Evolutionary conservation across 768 basidiomycete species (phyloP), one percentile per base, ranked within the genome.

Genomic region (Galerina marginata): DNA sequence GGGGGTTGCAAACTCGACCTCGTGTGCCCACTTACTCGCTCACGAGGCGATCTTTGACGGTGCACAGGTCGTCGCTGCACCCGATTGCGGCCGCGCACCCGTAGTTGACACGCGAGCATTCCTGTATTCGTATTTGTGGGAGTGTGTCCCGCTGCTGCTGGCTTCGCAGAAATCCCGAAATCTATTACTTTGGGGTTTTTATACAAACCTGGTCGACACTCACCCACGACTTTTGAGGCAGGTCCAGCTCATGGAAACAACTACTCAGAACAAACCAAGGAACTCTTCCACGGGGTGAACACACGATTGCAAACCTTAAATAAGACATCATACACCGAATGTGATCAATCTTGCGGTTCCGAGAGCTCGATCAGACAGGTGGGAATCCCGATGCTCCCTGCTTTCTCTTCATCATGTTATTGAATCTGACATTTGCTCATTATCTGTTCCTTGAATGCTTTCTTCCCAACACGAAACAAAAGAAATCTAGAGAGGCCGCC

Each of bases 241-340:
- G 25, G 56, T 51, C 51, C 56, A 57, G 50, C 45, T 38, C 54
- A 53, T 56, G 50, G 55, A 23, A 29, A 55, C 53, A 60, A 49
- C 39, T 52, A n/a, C 40, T 54, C 54, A 61, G 56, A 53, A 57
- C 56, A 53, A 40, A 39, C 36, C 44, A 56, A 46, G 44, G 56
- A 45, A 33, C 25, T 11, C 54, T 63, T 58, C 60, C 59, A 56
- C 58, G 59, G 54, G 29, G 57, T 53, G 60, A 64, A 45, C 65
- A 65, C 68, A 50, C 58, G 68, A 56, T 56, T 55, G 2, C 64
- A 67, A 69, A 69, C 68, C 62, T 69, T 69, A 69, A 63, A 59
- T 33, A 33, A 33, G 29, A 33, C 29, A 33, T 33, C 29, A 33
- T 33, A 33, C 29, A 33, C 29, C 29, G 47, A 48, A 38, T 42